Percentiles rank a stretch among this genome's conserved stretches.
phyloP scores from a whole-genome alignment of 2,329 filamentous ascomycete genomes.

The Sporothrix inflata region DNA sequence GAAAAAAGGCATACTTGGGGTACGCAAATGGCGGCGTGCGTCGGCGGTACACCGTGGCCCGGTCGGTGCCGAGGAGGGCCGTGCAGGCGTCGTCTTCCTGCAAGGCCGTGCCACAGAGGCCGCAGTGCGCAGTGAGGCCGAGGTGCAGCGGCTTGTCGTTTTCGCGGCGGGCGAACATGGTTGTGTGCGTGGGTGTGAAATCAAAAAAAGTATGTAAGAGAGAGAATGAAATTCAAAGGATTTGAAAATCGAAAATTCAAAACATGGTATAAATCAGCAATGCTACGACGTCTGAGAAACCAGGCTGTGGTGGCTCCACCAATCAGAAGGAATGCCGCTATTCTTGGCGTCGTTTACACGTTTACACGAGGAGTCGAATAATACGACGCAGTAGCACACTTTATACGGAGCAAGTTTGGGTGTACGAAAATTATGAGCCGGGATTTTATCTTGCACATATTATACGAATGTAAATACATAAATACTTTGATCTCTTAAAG shows the following conservation, averaged over 20 bases:
- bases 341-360: not conserved
- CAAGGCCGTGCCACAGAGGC: conserved; percentile 15
- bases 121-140: conserved; percentile 21
- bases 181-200: not conserved
- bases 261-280: not conserved
- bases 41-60: not conserved
- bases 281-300: not conserved
- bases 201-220: not conserved
- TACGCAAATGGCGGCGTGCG: not conserved
- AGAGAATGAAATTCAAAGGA: not conserved
- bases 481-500: too few species aligned
- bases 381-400: not conserved
- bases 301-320: not conserved
- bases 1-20: conserved; percentile 21
- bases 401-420: too few species aligned
- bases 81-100: conserved; percentile 5
- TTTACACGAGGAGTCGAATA: not conserved
- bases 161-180: conserved; percentile 18
- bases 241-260: not conserved
- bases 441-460: too few species aligned
- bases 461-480: too few species aligned
- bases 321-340: not conserved
- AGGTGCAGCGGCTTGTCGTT: conserved; percentile 20
- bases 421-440: too few species aligned
- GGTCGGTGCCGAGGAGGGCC: conserved; percentile 12